A percentile compares a stretch with the other conserved stretches of the same genome.
phyloP scores from a whole-genome alignment of 495 filamentous ascomycete genomes.

The Penicillium argentinense region DNA sequence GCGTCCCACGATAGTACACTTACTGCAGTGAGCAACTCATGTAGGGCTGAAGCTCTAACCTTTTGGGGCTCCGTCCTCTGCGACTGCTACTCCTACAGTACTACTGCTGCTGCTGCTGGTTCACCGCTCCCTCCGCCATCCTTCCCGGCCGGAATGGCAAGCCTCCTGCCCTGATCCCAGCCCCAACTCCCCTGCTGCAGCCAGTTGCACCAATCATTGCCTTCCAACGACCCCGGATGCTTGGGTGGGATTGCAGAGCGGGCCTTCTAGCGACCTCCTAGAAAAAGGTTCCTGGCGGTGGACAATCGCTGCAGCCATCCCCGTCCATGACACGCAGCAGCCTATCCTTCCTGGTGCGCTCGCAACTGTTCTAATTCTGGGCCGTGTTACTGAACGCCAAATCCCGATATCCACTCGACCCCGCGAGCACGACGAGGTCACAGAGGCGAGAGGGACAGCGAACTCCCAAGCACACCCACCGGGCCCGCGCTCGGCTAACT shows the following conservation, averaged over 20 bases:
- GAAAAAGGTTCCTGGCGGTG: conserved; percentile 36
- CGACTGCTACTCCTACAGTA: too few species aligned
- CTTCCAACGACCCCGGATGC: conserved; percentile 21
- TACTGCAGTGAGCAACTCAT: too few species aligned
- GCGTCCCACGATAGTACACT: too few species aligned
- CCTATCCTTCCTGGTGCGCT: not conserved
- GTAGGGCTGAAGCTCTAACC: conserved; percentile 4
- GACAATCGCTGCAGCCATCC: conserved; percentile 16
- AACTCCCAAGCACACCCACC: not conserved
- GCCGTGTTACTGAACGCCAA: conserved; percentile 10
- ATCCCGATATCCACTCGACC: not conserved
- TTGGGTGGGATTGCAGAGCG: conserved; percentile 20
- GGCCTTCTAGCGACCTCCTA: conserved; percentile 35
- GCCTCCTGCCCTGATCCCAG: conserved; percentile 20
- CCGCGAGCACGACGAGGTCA: not conserved
- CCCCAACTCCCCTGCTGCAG: conserved; percentile 8
- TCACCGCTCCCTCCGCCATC: conserved; percentile 28
- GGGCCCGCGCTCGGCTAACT: not conserved
- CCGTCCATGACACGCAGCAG: conserved; percentile 13
- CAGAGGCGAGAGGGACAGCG: not conserved
- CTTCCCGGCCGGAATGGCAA: conserved; percentile 23
- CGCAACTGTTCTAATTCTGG: conserved; percentile 5
- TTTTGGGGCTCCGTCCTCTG: too few species aligned
- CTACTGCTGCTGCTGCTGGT: too few species aligned
- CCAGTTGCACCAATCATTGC: conserved; percentile 20